Evolutionary conservation across 208 protist species (phyloP).

Genomic region (Crithidia bombi): DNA sequence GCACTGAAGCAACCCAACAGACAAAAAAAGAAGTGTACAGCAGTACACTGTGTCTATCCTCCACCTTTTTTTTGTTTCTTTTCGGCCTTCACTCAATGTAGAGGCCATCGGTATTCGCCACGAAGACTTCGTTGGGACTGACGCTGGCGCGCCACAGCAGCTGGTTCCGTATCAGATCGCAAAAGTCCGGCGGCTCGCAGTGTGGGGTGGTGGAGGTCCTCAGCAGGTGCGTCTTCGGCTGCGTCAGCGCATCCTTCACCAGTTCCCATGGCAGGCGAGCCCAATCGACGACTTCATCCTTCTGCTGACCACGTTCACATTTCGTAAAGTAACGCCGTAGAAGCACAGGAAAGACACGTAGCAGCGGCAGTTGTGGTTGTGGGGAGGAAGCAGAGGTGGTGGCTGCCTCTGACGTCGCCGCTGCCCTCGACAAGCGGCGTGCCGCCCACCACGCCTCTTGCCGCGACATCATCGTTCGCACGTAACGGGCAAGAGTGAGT

Average conservation of each 20-base stretch:
- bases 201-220: conserved; percentile 61
- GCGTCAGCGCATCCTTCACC: conserved; percentile 3
- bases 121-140: conserved; percentile 40
- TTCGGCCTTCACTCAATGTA: conserved; percentile 10
- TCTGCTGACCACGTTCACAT: not conserved
- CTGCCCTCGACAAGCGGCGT: not conserved
- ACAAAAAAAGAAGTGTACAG: not conserved
- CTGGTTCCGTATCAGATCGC: conserved; percentile 13
- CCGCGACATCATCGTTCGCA: conserved; percentile 11
- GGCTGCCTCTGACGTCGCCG: not conserved
- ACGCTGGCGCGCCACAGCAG: conserved; percentile 20
- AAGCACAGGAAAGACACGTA: conserved; percentile 11
- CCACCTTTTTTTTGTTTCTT: not conserved
- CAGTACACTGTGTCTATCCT: no score
- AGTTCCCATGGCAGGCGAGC: conserved; percentile 7
- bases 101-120: conserved; percentile 23
- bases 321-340: not conserved
- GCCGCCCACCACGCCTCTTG: conserved; percentile 22
- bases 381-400: no score
- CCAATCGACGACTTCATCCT: not conserved
- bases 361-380: no score
- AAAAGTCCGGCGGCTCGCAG: conserved; percentile 73
- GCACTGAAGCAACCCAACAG: not conserved
- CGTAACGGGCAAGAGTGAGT: conserved; percentile 20
- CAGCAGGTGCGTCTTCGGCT: conserved; percentile 44